Conservation (phyloP, 2,329 filamentous ascomycete species). For the Cladosporium sphaerospermum region DNA sequence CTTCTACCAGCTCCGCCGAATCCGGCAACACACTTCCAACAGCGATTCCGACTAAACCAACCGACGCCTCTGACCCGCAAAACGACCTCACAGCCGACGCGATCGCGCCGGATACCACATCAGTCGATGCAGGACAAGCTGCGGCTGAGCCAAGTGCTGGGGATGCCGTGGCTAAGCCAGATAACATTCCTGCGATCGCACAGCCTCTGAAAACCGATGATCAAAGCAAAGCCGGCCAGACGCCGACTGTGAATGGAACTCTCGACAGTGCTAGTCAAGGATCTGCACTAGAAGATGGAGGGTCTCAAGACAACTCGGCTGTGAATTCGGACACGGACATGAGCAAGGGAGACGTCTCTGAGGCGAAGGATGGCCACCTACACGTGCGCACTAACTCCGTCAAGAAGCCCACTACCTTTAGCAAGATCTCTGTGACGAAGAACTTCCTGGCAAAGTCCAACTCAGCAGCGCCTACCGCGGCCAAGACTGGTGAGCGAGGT, state of each 20-base stretch:
- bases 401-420: slow-evolving; percentile 75
- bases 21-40: slow-evolving; percentile 44
- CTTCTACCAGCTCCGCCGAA: slow-evolving; percentile 51
- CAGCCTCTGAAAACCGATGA: slow-evolving; percentile 6
- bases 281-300: slow-evolving; percentile 49
- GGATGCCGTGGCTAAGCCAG: slow-evolving; percentile 19
- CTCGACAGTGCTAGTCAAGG: slow-evolving; percentile 22
- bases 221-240: slow-evolving; percentile 5
- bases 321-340: slow-evolving; percentile 73
- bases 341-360: slow-evolving; percentile 50
- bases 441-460: slow-evolving; percentile 72
- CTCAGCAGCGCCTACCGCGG: slow-evolving; percentile 40
- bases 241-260: slow-evolving; percentile 6
- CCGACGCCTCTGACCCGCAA: slow-evolving; percentile 17
- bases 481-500: slow-evolving; percentile 19
- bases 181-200: slow-evolving; percentile 6
- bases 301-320: slow-evolving; percentile 56
- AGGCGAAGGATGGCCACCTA: slow-evolving; percentile 50
- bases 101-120: slow-evolving; percentile 3
- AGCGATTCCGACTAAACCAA: slow-evolving; percentile 23
- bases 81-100: slow-evolving; percentile 11
- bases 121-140: slow-evolving; percentile 13
- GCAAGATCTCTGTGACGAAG: slow-evolving; percentile 78
- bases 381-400: slow-evolving; percentile 54
- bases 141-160: slow-evolving; percentile 30